Conservation (phyloP, 257 asterid genomes). For the Salvia hispanica region DNA sequence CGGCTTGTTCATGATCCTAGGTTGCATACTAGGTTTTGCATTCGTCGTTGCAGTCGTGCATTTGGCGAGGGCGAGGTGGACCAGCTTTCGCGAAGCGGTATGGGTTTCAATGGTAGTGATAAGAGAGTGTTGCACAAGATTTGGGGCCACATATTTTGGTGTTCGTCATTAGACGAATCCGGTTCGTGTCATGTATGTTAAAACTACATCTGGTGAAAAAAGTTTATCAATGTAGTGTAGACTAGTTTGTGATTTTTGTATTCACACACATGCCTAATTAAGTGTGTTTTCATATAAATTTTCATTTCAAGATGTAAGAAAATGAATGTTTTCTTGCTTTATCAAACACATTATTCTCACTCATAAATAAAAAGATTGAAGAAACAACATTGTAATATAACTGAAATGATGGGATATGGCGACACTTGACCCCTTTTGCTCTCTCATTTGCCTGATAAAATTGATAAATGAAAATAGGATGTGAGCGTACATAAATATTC, state of each 20-base stretch:
- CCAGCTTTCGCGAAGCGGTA: background rate
- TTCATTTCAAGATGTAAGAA: constrained; percentile 12
- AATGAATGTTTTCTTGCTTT: background rate
- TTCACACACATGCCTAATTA: background rate
- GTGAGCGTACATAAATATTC: no score
- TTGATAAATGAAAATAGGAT: no score
- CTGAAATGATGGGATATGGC: no score
- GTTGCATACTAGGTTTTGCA: constrained; percentile 30
- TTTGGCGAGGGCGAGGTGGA: constrained; percentile 9
- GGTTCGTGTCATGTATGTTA: background rate
- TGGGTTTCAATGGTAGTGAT: background rate
- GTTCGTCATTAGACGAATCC: constrained; percentile 3
- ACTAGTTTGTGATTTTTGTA: background rate
- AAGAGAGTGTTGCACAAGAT: constrained; percentile 7
- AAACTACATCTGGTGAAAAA: background rate
- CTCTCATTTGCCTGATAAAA: no score
- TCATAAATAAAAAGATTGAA: no score
- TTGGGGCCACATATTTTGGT: constrained; percentile 10
- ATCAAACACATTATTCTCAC: no score
- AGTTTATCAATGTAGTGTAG: no score
- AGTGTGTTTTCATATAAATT: background rate
- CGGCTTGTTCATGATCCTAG: constrained; percentile 39
- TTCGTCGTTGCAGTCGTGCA: background rate
- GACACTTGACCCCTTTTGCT: no score
- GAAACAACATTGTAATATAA: no score